Percentiles rank a stretch among this genome's conserved stretches.
phyloP scores from a whole-genome alignment of 768 basidiomycete genomes.

The Russula abietina region DNA sequence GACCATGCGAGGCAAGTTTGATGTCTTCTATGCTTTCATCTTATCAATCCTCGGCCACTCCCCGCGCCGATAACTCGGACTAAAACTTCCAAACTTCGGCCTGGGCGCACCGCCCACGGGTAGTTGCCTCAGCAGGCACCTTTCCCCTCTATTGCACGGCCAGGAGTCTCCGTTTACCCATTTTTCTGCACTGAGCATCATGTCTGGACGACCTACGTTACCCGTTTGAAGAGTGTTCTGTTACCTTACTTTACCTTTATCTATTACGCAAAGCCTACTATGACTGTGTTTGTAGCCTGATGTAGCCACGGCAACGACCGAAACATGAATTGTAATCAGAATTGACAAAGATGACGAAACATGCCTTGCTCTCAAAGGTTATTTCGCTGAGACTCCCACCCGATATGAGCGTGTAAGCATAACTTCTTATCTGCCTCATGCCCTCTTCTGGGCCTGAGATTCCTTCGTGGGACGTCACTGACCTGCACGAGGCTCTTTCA shows the following conservation, averaged over 20 bases:
- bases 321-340: conserved; percentile 16
- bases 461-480: conserved; percentile 14
- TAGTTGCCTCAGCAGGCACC: conserved; percentile 5
- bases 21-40: conserved; percentile 9
- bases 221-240: background rate
- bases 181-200: background rate
- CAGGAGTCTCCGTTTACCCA: background rate
- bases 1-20: conserved; percentile 9
- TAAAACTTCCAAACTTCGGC: conserved; percentile 1
- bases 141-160: background rate
- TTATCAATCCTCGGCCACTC: conserved; percentile 6
- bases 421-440: conserved; percentile 19
- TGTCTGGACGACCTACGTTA: conserved; percentile 14
- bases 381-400: conserved; percentile 21
- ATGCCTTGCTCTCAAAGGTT: background rate
- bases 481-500: conserved; percentile 12
- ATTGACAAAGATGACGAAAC: conserved; percentile 17
- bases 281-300: conserved; percentile 8
- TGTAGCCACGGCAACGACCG: conserved; percentile 18
- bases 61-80: conserved; percentile 11
- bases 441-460: conserved; percentile 14
- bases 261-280: background rate
- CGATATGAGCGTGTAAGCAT: conserved; percentile 21
- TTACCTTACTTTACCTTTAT: conserved; percentile 21
- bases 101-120: conserved; percentile 17